Conservation (phyloP, 768 basidiomycete species). For the Artomyces pyxidatus region DNA sequence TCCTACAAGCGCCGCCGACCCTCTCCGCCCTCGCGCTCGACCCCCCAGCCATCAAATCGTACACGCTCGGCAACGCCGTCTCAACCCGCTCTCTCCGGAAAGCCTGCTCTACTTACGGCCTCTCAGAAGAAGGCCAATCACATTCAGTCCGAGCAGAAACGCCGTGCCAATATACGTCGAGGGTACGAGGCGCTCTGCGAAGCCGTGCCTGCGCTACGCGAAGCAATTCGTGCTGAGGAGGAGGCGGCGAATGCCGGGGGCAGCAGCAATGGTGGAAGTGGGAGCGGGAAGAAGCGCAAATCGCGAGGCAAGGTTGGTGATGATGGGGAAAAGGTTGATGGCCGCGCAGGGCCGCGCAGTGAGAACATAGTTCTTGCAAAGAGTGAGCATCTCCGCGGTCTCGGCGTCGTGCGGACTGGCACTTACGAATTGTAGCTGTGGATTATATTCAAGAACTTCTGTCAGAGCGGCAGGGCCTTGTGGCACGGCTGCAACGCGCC, state of each 20-base stretch:
- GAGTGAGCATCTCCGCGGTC: slow-evolving; percentile 45
- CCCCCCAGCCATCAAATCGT: slow-evolving; percentile 5
- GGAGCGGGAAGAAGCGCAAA: slow-evolving; percentile 23
- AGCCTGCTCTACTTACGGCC: slow-evolving; percentile 53
- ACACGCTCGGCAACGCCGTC: slow-evolving; percentile 10
- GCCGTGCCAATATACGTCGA: slow-evolving; percentile 80
- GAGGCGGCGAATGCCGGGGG: slow-evolving; percentile 29
- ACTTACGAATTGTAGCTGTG: slow-evolving; percentile 49
- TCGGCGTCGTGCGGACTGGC: slow-evolving; percentile 5
- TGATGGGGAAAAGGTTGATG: slow-evolving; percentile 63
- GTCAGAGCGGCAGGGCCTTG: slow-evolving; percentile 46
- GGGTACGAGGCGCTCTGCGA: slow-evolving; percentile 88
- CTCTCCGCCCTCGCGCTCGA: background rate
- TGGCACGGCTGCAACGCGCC: slow-evolving; percentile 52
- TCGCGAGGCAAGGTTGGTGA: slow-evolving; percentile 24
- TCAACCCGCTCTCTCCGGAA: slow-evolving; percentile 14
- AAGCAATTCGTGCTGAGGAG: slow-evolving; percentile 75
- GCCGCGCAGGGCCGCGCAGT: slow-evolving; percentile 82
- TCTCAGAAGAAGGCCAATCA: slow-evolving; percentile 92
- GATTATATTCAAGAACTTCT: slow-evolving; percentile 72
- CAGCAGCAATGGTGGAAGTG: slow-evolving; percentile 29
- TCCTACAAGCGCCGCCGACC: slow-evolving; percentile 8
- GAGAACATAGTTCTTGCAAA: slow-evolving; percentile 86
- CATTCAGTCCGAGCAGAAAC: slow-evolving; percentile 90
- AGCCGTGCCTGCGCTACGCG: slow-evolving; percentile 71